Evolutionary conservation across 306 rosid species (phyloP), one percentile per base, ranked within the genome.

Genomic region (Glycyrrhiza uralensis): DNA sequence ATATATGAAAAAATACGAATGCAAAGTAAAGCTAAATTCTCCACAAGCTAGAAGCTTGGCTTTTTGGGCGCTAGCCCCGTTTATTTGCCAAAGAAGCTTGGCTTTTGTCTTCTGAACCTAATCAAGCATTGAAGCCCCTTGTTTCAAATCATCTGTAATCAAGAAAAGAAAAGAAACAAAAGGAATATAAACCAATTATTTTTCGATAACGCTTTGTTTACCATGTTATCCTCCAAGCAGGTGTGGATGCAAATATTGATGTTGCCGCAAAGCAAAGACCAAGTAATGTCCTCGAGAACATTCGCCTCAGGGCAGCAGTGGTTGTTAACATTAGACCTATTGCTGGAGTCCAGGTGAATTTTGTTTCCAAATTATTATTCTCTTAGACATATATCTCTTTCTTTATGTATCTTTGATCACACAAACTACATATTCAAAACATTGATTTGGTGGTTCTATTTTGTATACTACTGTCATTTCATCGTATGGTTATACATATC

Each of bases 261-360:
- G 29, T 38, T 56, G 65, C 36, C 4, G 5, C 4, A 2, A 63
- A 44, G 18, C 36, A 46, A 11, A 32, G 14, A 19, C 4, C 38
- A 30, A 69, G 23, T 14, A 4, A 15, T 19, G 12, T 69, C 29
- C 68, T 75, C 0, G 84, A 76, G 69, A 76, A 54, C 2, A 62
- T 85, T 47, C 85, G 87, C 3, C 74, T 90, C 0, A 77, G 88
- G 51, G 85, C 92, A 61, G 55, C 83, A 3, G 6, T 88, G 79
- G 76, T 84, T 22, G 81, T 86, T 29, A 88, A 90, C 41, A 7
- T 83, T 42, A 82, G 92, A 54, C 88, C 87, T 5, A 28, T 76
- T 35, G 50, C 69, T 15, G 92, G 94, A 72, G 79, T 90, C 20
- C 89, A 90, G 89, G 96, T 90, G 38, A 54, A 12, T 46, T 15